Percentiles rank a stretch among this genome's conserved stretches.
phyloP scores from a whole-genome alignment of 139 green algal species.

The Chlorella sp. region DNA sequence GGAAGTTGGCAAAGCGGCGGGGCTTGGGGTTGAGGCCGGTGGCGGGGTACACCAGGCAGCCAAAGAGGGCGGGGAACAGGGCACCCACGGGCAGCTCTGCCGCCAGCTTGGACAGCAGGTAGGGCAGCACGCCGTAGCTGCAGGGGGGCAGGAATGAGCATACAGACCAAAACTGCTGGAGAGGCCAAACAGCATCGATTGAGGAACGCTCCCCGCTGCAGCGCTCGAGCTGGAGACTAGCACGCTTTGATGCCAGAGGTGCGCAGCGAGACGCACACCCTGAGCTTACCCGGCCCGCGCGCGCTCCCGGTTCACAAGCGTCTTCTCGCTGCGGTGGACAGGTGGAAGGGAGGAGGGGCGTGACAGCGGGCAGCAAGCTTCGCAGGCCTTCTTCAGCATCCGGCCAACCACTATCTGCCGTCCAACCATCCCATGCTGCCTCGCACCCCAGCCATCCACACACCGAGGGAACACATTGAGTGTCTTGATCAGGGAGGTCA shows the following conservation, averaged over 20 bases:
- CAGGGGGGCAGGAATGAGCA: not conserved
- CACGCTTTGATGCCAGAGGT: too few relatives aligned
- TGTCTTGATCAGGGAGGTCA: slow-evolving; percentile 90
- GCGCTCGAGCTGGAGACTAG: too few relatives aligned
- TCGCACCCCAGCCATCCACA: not conserved
- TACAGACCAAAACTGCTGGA: too few relatives aligned
- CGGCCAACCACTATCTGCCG: too few relatives aligned
- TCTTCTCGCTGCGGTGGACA: slow-evolving; percentile 8
- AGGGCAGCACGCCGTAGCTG: slow-evolving; percentile 60
- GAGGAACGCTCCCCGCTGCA: too few relatives aligned
- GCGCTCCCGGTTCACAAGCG: slow-evolving; percentile 10
- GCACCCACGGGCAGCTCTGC: slow-evolving; percentile 88
- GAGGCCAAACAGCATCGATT: too few relatives aligned
- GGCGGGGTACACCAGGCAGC: slow-evolving; percentile 82
- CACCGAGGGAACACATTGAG: slow-evolving; percentile 83
- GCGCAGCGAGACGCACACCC: too few relatives aligned
- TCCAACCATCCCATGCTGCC: too few relatives aligned
- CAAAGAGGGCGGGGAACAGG: slow-evolving; percentile 89
- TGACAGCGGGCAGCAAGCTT: too few relatives aligned
- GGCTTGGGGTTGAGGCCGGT: slow-evolving; percentile 76
- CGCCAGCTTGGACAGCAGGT: slow-evolving; percentile 86
- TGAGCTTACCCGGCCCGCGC: slow-evolving; percentile 38
- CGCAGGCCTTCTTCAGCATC: too few relatives aligned
- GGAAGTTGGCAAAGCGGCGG: slow-evolving; percentile 77
- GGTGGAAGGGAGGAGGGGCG: too few relatives aligned